Percentiles rank a stretch among this genome's conserved stretches.
Evolutionary conservation across 768 basidiomycete genomes (phyloP).

Genomic region (Hirschioporus abietinus): DNA sequence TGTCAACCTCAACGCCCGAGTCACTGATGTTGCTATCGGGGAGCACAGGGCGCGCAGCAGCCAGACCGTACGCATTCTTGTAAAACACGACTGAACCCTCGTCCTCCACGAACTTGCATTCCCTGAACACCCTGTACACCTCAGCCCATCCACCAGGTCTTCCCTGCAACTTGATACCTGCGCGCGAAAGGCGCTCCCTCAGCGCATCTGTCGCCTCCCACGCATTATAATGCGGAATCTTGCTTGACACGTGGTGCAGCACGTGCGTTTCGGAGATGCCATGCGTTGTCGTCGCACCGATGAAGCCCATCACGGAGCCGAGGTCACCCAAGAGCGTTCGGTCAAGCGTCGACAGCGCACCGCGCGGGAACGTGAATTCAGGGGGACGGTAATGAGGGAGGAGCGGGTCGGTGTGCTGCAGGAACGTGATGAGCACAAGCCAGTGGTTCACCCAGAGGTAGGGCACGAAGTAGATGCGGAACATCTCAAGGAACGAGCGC

Average conservation of each 20-base stretch:
- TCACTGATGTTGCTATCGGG: conserved; percentile 54
- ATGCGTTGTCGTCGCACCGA: conserved; percentile 81
- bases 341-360: conserved; percentile 89
- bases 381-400: conserved; percentile 89
- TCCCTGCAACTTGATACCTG: conserved; percentile 61
- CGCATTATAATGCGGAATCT: conserved; percentile 94
- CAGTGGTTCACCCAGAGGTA: conserved; percentile 96
- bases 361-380: conserved; percentile 91
- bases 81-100: conserved; percentile 87
- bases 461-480: conserved; percentile 77
- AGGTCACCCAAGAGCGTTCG: conserved; percentile 74
- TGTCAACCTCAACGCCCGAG: conserved; percentile 59
- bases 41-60: conserved; percentile 62
- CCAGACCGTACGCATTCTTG: conserved; percentile 81
- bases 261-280: conserved; percentile 95
- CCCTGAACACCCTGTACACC: conserved; percentile 67
- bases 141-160: conserved; percentile 77
- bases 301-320: conserved; percentile 75
- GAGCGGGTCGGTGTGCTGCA: conserved; percentile 95
- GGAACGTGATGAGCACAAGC: conserved; percentile 94
- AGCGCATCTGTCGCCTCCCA: conserved; percentile 91
- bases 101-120: conserved; percentile 95
- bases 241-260: conserved; percentile 86
- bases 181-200: conserved; percentile 60
- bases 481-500: conserved; percentile 66